Percentiles rank a stretch among this genome's conserved stretches.
Conservation (phyloP, 1,284 basidiomycete genomes). For the Pholiota adiposa region DNA sequence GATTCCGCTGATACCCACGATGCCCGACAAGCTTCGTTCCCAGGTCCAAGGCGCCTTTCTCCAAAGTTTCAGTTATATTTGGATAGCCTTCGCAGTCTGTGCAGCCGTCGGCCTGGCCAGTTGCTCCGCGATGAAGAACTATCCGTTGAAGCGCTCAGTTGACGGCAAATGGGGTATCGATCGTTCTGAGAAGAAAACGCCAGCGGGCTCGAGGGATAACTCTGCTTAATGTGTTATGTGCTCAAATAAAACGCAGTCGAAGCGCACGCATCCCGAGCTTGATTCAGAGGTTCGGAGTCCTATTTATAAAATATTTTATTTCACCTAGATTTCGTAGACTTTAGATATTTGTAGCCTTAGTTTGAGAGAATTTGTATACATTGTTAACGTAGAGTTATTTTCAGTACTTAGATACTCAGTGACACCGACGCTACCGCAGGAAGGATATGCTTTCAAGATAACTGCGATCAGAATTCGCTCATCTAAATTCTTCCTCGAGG, state of each 20-base stretch:
- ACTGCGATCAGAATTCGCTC: not conserved
- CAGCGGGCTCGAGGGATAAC: not conserved
- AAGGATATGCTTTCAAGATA: not conserved
- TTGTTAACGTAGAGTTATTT: not conserved
- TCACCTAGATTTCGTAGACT: not conserved
- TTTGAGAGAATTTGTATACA: not conserved
- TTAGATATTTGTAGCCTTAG: not conserved
- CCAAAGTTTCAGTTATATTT: conserved; percentile 2
- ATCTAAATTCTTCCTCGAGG: not conserved
- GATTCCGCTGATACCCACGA: conserved; percentile 3
- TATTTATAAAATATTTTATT: not conserved
- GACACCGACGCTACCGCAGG: not conserved
- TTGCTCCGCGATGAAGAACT: conserved; percentile 1
- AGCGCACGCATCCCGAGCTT: not conserved
- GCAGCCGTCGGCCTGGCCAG: conserved; percentile 4
- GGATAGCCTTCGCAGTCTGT: conserved; percentile 9
- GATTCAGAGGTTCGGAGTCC: not conserved
- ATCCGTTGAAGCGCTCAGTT: conserved; percentile 3
- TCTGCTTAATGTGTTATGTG: not conserved
- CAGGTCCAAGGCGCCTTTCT: conserved; percentile 7
- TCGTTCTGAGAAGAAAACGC: not conserved
- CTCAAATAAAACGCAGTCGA: not conserved
- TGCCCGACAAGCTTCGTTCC: not conserved
- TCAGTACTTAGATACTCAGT: not conserved
- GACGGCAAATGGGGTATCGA: conserved; percentile 12